Evolutionary conservation across 2,329 filamentous ascomycete genomes (phyloP).

Genomic region (Aaosphaeria arxii): DNA sequence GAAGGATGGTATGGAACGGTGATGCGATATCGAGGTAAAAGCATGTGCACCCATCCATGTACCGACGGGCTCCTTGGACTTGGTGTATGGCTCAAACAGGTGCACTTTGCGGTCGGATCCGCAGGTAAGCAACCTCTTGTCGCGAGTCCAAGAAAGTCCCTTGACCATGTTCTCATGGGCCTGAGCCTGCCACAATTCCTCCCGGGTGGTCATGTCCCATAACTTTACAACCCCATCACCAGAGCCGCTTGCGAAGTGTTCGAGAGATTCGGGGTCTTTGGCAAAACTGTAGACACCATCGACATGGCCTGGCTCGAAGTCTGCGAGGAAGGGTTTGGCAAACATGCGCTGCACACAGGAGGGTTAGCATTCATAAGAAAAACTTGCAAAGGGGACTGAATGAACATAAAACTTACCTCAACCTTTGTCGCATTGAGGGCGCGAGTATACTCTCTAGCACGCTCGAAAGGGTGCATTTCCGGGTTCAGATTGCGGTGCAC

Average conservation of each 20-base stretch:
- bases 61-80: constrained; percentile 66
- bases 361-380: too few species aligned
- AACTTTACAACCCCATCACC: constrained; percentile 91
- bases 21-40: constrained; percentile 81
- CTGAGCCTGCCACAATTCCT: constrained; percentile 72
- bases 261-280: constrained; percentile 47
- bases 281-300: constrained; percentile 64
- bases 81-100: constrained; percentile 85
- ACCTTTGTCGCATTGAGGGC: constrained; percentile 79
- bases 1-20: constrained; percentile 74
- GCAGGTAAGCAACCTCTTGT: constrained; percentile 82
- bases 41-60: constrained; percentile 82
- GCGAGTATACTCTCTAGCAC: constrained; percentile 79
- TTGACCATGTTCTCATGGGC: constrained; percentile 95
- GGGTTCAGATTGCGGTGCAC: constrained; percentile 73
- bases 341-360: constrained; percentile 65
- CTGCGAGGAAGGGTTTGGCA: constrained; percentile 75
- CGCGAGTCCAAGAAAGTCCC: constrained; percentile 82
- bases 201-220: constrained; percentile 73
- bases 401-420: constrained; percentile 51
- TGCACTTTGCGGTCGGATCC: constrained; percentile 85
- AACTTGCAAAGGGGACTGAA: too few species aligned
- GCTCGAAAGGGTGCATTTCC: constrained; percentile 84
- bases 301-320: constrained; percentile 86
- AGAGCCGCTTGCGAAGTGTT: constrained; percentile 40